phyloP scores from a whole-genome alignment of 192 early-diverging fungal genomes.

The Oehlia diaphana region DNA sequence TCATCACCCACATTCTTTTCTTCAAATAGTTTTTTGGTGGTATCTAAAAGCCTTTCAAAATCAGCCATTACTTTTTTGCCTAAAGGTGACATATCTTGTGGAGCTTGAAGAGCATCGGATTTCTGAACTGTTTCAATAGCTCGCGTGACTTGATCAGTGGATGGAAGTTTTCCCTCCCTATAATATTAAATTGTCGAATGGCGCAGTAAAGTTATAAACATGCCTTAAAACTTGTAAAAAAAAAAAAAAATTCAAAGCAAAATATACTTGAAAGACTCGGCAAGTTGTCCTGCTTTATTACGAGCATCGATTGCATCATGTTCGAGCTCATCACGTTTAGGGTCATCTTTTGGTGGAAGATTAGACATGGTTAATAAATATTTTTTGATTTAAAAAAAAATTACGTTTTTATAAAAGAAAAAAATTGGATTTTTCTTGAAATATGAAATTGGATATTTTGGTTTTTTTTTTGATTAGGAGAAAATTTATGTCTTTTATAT shows the following conservation, averaged over 20 bases:
- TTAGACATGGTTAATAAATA: neutral
- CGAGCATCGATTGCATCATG: neutral
- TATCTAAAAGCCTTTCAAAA: conserved; percentile 41
- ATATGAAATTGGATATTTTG: too few relatives aligned
- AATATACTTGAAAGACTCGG: neutral
- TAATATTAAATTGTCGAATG: neutral
- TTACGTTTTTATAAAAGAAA: too few relatives aligned
- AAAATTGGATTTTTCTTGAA: too few relatives aligned
- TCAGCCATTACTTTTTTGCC: conserved; percentile 49
- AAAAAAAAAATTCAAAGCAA: neutral
- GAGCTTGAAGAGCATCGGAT: conserved; percentile 33
- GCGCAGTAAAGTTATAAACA: neutral
- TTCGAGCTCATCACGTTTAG: neutral
- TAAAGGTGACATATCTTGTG: conserved; percentile 40
- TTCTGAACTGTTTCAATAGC: conserved; percentile 41
- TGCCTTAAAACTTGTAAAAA: neutral
- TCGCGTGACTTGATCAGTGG: conserved; percentile 39
- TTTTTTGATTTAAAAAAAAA: too few relatives aligned
- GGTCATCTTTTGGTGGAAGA: conserved; percentile 12
- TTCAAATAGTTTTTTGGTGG: conserved; percentile 36
- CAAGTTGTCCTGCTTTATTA: neutral
- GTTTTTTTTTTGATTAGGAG: too few relatives aligned
- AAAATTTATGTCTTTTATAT: too few relatives aligned
- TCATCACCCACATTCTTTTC: conserved; percentile 51
- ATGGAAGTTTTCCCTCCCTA: conserved; percentile 47